Evolutionary conservation across 352 stramenopile genomes (phyloP).

Genomic region (Phytophthora fragariae): DNA sequence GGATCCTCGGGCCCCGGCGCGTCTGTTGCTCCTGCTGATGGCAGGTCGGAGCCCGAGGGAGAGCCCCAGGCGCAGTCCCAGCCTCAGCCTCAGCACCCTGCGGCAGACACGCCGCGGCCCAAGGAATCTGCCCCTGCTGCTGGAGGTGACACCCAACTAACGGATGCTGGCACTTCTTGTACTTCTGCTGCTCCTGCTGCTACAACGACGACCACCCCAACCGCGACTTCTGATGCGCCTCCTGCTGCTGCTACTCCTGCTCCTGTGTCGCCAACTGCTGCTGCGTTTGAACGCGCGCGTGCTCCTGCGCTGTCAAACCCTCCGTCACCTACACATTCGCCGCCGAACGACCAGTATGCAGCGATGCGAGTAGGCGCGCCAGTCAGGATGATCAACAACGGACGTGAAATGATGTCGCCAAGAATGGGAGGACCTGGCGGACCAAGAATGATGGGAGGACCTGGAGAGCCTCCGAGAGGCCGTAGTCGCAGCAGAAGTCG

Average conservation of each 20-base stretch:
- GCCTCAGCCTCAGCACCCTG: slow-evolving; percentile 15
- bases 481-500: slow-evolving; percentile 52
- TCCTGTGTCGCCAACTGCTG: slow-evolving; percentile 33
- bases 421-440: slow-evolving; percentile 21
- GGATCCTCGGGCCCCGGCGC: slow-evolving; percentile 25
- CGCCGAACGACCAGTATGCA: slow-evolving; percentile 42
- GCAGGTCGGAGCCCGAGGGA: slow-evolving; percentile 28
- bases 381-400: slow-evolving; percentile 41
- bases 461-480: slow-evolving; percentile 9
- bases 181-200: slow-evolving; percentile 26
- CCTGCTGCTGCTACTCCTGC: slow-evolving; percentile 3
- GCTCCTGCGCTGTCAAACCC: slow-evolving; percentile 31
- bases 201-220: slow-evolving; percentile 14
- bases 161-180: slow-evolving; percentile 44
- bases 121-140: slow-evolving; percentile 28
- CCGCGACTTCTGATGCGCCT: slow-evolving; percentile 4
- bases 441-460: slow-evolving; percentile 6
- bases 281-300: slow-evolving; percentile 37
- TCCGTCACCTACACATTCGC: slow-evolving; percentile 24
- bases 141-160: slow-evolving; percentile 44
- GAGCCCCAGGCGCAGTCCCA: slow-evolving; percentile 23
- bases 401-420: slow-evolving; percentile 40
- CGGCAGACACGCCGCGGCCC: slow-evolving; percentile 27
- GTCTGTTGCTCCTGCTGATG: slow-evolving; percentile 33
- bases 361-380: slow-evolving; percentile 26